Conservation (phyloP, 495 filamentous ascomycete species). For the Xylaria castorea region DNA sequence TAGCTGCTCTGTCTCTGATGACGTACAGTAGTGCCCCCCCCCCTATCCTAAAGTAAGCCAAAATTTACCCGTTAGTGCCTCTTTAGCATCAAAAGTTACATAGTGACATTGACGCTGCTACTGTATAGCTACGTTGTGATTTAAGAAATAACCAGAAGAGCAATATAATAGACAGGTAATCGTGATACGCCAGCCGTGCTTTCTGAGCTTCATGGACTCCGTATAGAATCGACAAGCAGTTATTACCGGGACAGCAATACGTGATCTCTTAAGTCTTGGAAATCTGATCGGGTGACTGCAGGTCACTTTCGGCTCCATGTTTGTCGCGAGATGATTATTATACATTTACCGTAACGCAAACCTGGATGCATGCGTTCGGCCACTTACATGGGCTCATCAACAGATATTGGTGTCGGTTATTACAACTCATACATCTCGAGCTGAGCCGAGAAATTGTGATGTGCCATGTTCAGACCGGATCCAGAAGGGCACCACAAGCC, state of each 20-base stretch:
- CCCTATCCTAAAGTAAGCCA: neutral
- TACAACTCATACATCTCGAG: neutral
- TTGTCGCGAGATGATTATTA: conserved; percentile 1
- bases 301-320: conserved; percentile 1
- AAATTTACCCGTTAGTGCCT: neutral
- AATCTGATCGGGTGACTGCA: conserved; percentile 11
- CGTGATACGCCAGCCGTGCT: neutral
- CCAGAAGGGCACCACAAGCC: neutral
- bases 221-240: neutral
- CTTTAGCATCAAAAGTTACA: neutral
- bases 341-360: conserved; percentile 11
- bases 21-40: neutral
- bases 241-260: neutral
- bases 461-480: neutral
- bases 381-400: neutral
- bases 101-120: neutral
- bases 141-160: neutral
- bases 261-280: neutral
- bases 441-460: conserved; percentile 25
- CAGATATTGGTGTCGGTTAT: neutral
- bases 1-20: neutral
- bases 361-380: neutral
- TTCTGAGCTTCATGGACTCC: neutral
- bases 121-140: neutral
- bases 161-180: neutral